Base-by-base conservation (phyloP, 2,329 filamentous ascomycete genomes). In the Fusarium gaditjirri region DNA sequence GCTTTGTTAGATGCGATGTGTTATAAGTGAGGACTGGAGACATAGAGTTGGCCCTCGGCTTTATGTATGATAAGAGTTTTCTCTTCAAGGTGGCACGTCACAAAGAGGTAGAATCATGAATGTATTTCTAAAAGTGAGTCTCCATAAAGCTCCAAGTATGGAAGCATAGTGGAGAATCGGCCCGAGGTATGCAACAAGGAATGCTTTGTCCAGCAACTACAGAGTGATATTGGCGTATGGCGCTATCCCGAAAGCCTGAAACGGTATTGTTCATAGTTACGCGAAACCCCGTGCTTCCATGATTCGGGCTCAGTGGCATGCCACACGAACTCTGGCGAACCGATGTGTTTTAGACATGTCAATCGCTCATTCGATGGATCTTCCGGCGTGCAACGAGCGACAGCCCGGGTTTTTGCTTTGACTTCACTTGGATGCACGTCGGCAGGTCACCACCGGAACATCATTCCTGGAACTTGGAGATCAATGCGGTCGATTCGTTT, bases 1-100 rank as follows among this genome's bases (percentile, higher is more conserved):
- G 5, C 21, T 10, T 8, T 25, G 14, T 7, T 16, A 2, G 2
- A 21, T 9, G 21, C 1, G 7, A 12, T 27, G 8, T 2, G 1
- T 8, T 43, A 8, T 8, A 7, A 7, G 14, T 16, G 11, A 5
- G 19, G 5, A 6, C 19, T 5, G 0, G 9, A 19, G 17, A 52
- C 11, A 9, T 3, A 16, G n/a, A 14, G n/a, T 16, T 14, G 13
- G 5, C 9, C 25, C 5, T n/a, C 5, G 11, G 12, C 3, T 38
- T 52, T 38, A 27, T 52, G n/a, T 7, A 5, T n/a, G 10, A 21
- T 1, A 6, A 6, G 19, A 19, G 21, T 6, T 13, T 19, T 13
- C 4, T 7, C 21, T 21, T n/a, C 38, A 9, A 36, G 35, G 17
- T 10, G 9, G 17, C 35, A 17, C 17, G 9, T 17, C 35, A 36